Evolutionary conservation across 805 yeast genomes (phyloP), one percentile per base, ranked within the genome.

Genomic region (Yamadazyma scolyti): DNA sequence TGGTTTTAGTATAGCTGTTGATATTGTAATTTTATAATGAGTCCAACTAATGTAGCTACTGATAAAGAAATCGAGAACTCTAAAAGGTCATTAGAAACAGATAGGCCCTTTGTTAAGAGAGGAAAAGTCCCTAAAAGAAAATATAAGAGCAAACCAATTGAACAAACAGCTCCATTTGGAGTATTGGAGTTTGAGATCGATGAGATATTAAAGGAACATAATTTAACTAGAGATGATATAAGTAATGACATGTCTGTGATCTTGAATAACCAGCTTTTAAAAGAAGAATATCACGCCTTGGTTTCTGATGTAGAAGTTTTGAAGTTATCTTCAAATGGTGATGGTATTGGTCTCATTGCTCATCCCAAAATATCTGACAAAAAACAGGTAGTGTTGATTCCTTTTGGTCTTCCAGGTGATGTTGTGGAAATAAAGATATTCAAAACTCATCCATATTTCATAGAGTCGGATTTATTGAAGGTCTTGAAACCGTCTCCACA

Each of bases 371-470:
- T 47, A 11, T 34, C 42, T 1, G 50, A 53, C 10, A 56, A 52
- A 33, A 64, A 65, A 30, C 89, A 83, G 53, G 66, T 89, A 6
- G 87, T 79, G 1, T 61, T 86, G 3, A 73, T 93, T 6, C 98
- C 98, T 13, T 93, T 84, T 61, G 82, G 87, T 4, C 61, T 85
- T 20, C 95, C 95, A 1, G 96, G 95, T 2, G 98, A 93, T 51
- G 48, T 69, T 2, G 90, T 80, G 7, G 64, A 65, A 13, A 70
- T 86, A 34, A 77, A 75, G 43, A 77, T 90, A 1, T 84, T 79
- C 64, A 85, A 82, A 54, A 78, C 94, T 0, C 86, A 85, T 48
- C 84, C 86, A 20, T 61, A 59, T 23, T 82, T 77, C 54, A 83
- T 76, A 29, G 94, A 85, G 48, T 68, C 83, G 8, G 97, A 90